These are phyloP conservation scores for Venustampulla echinocandica DNA, from an alignment of 495 filamentous ascomycete genomes.

Conservation along the genomic window DNA sequence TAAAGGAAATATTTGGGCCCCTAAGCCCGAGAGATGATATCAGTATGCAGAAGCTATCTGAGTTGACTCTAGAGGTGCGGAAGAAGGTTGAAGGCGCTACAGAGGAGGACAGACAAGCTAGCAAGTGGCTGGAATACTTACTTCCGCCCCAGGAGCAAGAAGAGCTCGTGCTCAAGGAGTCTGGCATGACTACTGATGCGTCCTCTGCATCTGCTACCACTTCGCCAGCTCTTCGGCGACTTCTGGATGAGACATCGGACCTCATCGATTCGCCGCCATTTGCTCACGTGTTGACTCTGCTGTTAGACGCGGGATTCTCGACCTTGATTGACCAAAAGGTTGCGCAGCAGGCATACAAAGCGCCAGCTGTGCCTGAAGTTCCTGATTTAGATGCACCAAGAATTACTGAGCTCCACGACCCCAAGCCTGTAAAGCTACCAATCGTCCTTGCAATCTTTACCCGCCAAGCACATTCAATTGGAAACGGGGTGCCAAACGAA, in stretches of 20 bases:
- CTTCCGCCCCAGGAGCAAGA: slow-evolving; percentile 74
- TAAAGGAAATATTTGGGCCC: slow-evolving; percentile 76
- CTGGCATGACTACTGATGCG: slow-evolving; percentile 57
- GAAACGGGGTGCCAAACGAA: slow-evolving; percentile 76
- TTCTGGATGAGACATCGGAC: slow-evolving; percentile 95
- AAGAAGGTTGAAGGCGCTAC: slow-evolving; percentile 73
- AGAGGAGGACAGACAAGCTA: slow-evolving; percentile 51
- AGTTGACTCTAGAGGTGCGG: slow-evolving; percentile 69
- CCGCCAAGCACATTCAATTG: slow-evolving; percentile 82
- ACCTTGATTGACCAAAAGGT: slow-evolving; percentile 72
- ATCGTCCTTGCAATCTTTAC: slow-evolving; percentile 81
- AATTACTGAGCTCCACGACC: slow-evolving; percentile 32
- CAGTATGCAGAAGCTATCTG: slow-evolving; percentile 64
- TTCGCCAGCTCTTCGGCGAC: slow-evolving; percentile 58
- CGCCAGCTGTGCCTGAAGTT: slow-evolving; percentile 30
- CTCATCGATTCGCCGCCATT: slow-evolving; percentile 90
- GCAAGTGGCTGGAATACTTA: slow-evolving; percentile 75
- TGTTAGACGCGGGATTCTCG: slow-evolving; percentile 82
- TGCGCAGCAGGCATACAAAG: slow-evolving; percentile 65
- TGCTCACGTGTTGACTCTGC: slow-evolving; percentile 67
- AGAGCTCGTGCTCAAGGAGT: slow-evolving; percentile 70
- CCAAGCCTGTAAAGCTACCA: slow-evolving; percentile 68
- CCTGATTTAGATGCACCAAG: slow-evolving; percentile 34
- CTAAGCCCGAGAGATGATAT: slow-evolving; percentile 85
- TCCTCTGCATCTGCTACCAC: slow-evolving; percentile 29